Conservation (phyloP, 441 rosid genomes). For the Cnidoscolus chayamansa region DNA sequence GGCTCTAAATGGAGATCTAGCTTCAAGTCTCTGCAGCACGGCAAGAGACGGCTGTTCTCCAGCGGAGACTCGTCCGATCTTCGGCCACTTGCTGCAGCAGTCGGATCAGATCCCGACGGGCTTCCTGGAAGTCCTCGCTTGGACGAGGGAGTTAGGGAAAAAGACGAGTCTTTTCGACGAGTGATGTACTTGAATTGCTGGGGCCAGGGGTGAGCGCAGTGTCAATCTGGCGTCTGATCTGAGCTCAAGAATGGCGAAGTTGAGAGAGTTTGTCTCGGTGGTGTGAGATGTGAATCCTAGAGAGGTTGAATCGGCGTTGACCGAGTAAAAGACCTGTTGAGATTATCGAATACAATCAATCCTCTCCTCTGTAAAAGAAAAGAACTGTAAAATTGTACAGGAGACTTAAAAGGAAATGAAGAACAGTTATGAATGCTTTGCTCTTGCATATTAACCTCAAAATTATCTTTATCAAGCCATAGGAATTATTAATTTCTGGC, state of each 20-base stretch:
- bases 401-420: neutral
- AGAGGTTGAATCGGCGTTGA: neutral
- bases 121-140: constrained; percentile 14
- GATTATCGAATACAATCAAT: no score
- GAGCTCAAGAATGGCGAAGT: neutral
- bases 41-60: constrained; percentile 36
- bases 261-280: neutral
- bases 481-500: no score
- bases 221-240: neutral
- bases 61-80: constrained; percentile 37
- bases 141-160: constrained; percentile 14
- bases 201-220: constrained; percentile 54
- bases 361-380: neutral
- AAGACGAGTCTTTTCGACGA: constrained; percentile 62
- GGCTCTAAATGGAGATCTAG: constrained; percentile 47
- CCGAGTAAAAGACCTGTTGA: neutral
- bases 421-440: no score
- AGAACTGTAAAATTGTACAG: neutral
- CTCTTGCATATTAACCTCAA: no score
- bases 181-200: constrained; percentile 89
- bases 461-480: no score
- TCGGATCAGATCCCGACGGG: constrained; percentile 34
- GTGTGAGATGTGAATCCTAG: no score
- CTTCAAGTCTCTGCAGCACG: constrained; percentile 39
- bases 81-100: constrained; percentile 42